Conservation (phyloP, 176 grass and related monocot species). For the Oryza punctata region DNA sequence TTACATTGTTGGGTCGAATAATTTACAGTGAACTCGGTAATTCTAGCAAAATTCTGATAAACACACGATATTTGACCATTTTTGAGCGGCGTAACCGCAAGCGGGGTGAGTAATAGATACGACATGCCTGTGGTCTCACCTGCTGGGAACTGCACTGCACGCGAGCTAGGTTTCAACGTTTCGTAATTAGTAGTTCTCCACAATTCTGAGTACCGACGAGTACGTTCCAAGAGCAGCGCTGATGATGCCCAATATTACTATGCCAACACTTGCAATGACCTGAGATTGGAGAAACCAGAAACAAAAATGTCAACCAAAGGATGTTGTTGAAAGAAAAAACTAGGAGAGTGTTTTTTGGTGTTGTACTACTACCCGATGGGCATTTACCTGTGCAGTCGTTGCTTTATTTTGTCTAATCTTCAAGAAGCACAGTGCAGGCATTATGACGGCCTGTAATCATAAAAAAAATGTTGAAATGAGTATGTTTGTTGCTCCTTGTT, state of each 20-base stretch:
- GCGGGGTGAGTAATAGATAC: background rate
- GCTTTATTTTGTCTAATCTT: constrained; percentile 79
- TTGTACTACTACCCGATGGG: background rate
- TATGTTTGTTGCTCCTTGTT: background rate
- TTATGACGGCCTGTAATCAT: constrained; percentile 72
- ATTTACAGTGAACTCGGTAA: background rate
- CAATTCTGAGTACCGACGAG: constrained; percentile 58
- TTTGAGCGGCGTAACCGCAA: background rate
- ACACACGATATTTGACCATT: background rate
- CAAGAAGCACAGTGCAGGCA: constrained; percentile 88
- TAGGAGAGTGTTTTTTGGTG: background rate
- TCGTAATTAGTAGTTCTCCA: constrained; percentile 40
- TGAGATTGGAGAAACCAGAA: constrained; percentile 45
- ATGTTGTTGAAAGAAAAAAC: background rate
- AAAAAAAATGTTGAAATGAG: background rate
- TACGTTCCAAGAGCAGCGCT: constrained; percentile 65
- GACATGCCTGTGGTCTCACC: background rate
- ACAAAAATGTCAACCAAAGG: background rate
- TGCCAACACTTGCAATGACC: constrained; percentile 52
- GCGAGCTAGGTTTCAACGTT: background rate
- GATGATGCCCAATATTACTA: constrained; percentile 55
- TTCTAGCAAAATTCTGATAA: background rate
- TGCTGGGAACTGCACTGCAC: background rate
- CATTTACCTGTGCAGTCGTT: constrained; percentile 66
- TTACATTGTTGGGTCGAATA: constrained; percentile 21